Conservation (phyloP, 495 filamentous ascomycete species). For the Neurospora sp. region DNA sequence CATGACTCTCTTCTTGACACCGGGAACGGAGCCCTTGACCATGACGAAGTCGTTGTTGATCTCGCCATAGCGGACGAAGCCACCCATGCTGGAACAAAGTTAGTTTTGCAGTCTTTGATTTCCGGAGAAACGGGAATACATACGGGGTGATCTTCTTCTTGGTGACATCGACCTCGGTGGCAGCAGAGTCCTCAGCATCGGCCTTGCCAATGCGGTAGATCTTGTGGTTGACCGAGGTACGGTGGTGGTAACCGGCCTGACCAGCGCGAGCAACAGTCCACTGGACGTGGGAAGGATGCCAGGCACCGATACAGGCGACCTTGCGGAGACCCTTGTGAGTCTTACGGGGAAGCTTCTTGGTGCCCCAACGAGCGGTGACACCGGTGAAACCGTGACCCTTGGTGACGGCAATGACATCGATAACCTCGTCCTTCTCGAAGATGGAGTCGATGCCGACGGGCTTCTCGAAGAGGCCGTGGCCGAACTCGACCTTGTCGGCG, state of each 20-base stretch:
- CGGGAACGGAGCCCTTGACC: constrained; percentile 93
- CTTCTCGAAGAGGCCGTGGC: constrained; percentile 95
- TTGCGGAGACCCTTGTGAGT: constrained; percentile 99
- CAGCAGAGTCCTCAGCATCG: constrained; percentile 76
- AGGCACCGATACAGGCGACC: constrained; percentile 99
- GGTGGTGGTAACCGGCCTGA: constrained; percentile 99
- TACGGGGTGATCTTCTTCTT: constrained; percentile 99
- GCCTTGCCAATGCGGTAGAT: constrained; percentile 96
- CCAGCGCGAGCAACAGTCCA: constrained; percentile 99
- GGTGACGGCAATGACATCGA: constrained; percentile 98
- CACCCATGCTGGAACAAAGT: constrained; percentile 66
- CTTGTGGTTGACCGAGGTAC: constrained; percentile 99
- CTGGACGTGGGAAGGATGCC: constrained; percentile 99
- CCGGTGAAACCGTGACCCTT: constrained; percentile 98
- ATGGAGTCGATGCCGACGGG: constrained; percentile 81
- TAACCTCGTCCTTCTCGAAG: constrained; percentile 99
- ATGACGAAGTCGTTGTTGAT: constrained; percentile 99
- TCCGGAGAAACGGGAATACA: constrained; percentile 30
- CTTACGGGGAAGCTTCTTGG: constrained; percentile 99
- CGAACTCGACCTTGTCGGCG: constrained; percentile 93
- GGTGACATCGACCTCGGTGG: constrained; percentile 91
- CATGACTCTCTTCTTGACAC: constrained; percentile 99
- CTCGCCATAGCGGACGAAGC: constrained; percentile 98
- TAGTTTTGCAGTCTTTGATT: constrained; percentile 3
- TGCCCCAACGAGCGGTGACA: constrained; percentile 98